Evolutionary conservation across 768 basidiomycete genomes (phyloP), one percentile per base, ranked within the genome.

Genomic region (Calocera viscosa): DNA sequence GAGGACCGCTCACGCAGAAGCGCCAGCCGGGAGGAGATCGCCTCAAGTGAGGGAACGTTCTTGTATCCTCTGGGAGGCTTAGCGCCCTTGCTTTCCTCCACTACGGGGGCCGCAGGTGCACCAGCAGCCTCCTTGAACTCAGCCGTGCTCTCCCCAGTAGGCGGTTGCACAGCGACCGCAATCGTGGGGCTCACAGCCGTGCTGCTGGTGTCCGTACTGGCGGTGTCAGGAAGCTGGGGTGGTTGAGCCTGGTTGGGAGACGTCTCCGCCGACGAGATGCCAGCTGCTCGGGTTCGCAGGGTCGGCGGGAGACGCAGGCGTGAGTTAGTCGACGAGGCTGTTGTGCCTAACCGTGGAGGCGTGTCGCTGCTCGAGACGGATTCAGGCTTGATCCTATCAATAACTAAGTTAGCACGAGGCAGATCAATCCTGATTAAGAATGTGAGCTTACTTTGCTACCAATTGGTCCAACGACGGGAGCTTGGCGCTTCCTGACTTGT

Each of bases 1-100:
- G 88, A 69, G 83, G 85, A 5, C 85, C 78, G 2, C 85, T 83
- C 17, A 88, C 81, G 65, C 32, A 86, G 80, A 77, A 88, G 88
- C 65, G 85, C 88, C 67, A 91, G 77, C 39, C 88, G 84, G 34
- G 87, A 87, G 0, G 90, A 89, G 78, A 93, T 92, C 32, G 88
- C 89, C 73, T 91, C 90, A 65, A 93, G 82, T 69, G 83, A 85
- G 16, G 91, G 91, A 49, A 92, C 88, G 72, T 91, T 91, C 85
- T 91, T 92, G 77, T 90, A 92, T 26, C 90, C 90, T n/a, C 77
- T 72, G 39, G 77, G 76, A 66, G 78, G 72, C 75, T 80, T 82
- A 70, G 74, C 76, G 74, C 77, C 77, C 32, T 69, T 80, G 49
- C 66, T 7, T 10, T 60, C 30, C 24, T 60, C 26, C 14, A 16